Evolutionary conservation across 1,284 basidiomycete genomes (phyloP), one percentile per base, ranked within the genome.

Genomic region (Pyrrhoderma noxium): DNA sequence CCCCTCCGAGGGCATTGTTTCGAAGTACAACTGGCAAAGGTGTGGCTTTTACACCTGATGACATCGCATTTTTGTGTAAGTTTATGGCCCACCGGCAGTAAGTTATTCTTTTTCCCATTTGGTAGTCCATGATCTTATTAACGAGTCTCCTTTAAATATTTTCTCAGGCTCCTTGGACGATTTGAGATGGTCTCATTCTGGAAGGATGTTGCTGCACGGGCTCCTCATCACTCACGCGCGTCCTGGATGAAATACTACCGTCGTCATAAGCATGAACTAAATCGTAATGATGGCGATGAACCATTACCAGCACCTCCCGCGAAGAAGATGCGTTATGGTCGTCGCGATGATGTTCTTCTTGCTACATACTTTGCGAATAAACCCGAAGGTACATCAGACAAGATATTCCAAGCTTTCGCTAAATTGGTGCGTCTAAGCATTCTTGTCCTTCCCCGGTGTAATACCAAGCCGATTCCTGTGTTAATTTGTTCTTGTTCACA

Each of bases 171-270:
- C 3, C 80, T 83, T 60, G 80, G 79, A 48, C 75, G 77, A 54
- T 65, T 85, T 18, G 87, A 89, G 62, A 88, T 89, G 84, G 85
- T 88, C 16, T 71, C 77, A 0, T 89, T 90, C 58, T 90, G 87
- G 87, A 89, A 87, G 63, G 87, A 89, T 47, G 83, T 90, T 9
- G 85, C 86, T 3, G 60, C 67, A 8, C 88, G 87, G 82, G 87
- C 86, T 0, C 87, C 88, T 1, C 87, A 90, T 64, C 87, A 90
- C 60, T 89, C 88, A 21, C 80, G 86, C 22, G 87, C 88, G 45
- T 89, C 87, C 2, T 90, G 87, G 87, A 88, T 90, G 85, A 90
- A 90, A 65, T 90, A 82, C 66, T 90, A 86, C 75, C 75, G 87
- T 13, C 72, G 87, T 53, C 87, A 90, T 62, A 87, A 86, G 58